Conservation (phyloP, 169 alveolate species). For the Theileria sp. region DNA sequence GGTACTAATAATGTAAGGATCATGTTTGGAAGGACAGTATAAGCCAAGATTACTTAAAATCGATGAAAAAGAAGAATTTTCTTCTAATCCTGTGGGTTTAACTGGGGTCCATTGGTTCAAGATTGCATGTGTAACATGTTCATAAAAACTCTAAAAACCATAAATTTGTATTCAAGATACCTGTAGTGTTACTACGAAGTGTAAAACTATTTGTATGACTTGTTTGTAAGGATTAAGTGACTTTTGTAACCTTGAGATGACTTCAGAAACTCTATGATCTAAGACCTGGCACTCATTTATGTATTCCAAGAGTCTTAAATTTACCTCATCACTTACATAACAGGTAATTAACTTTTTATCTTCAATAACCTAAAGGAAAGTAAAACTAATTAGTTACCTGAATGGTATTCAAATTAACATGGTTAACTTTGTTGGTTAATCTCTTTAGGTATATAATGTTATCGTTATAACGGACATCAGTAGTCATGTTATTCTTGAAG, state of each 20-base stretch:
- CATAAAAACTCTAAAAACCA: neutral
- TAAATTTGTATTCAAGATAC: slow-evolving; percentile 6
- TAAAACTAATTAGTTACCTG: slow-evolving; percentile 19
- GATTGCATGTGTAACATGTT: neutral
- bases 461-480: slow-evolving; percentile 6
- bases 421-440: slow-evolving; percentile 3
- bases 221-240: slow-evolving; percentile 41
- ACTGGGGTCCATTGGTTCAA: neutral
- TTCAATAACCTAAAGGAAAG: slow-evolving; percentile 12
- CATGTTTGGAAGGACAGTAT: neutral
- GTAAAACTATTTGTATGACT: slow-evolving; percentile 21
- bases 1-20: neutral
- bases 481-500: neutral
- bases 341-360: slow-evolving; percentile 7
- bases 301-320: slow-evolving; percentile 20
- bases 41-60: neutral
- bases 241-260: neutral
- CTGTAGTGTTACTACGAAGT: slow-evolving; percentile 37
- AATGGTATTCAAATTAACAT: slow-evolving; percentile 33
- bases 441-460: slow-evolving; percentile 17
- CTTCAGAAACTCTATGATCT: slow-evolving; percentile 22
- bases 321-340: slow-evolving; percentile 24
- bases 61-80: neutral
- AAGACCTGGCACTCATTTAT: slow-evolving; percentile 34
- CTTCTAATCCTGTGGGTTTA: neutral